Percentiles rank a stretch among this genome's conserved stretches.
Conservation (phyloP, 1,284 basidiomycete species). For the Cerrena zonata region DNA sequence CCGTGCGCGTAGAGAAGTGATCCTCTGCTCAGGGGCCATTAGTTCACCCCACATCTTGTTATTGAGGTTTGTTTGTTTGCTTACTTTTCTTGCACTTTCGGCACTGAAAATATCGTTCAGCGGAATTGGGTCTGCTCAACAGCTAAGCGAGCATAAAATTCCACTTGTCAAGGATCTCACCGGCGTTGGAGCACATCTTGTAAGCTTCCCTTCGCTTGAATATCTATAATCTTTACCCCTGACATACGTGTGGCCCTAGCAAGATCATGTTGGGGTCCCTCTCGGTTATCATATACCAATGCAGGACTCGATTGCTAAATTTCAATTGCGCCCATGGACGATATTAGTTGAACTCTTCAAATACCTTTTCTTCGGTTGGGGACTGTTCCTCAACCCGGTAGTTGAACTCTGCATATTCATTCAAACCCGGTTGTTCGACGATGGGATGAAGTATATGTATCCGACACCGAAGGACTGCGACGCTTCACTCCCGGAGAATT, state of each 20-base stretch:
- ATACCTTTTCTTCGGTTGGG: conserved; percentile 26
- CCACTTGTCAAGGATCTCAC: conserved; percentile 9
- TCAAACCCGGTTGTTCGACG: conserved; percentile 20
- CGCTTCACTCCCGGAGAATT: conserved; percentile 16
- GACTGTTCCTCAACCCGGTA: conserved; percentile 27
- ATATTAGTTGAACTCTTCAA: conserved; percentile 24
- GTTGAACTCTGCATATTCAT: conserved; percentile 25
- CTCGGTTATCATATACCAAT: not conserved
- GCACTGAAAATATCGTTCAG: not conserved
- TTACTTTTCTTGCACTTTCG: not conserved
- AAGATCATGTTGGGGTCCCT: conserved; percentile 9
- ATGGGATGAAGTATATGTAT: conserved; percentile 4
- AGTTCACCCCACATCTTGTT: not conserved
- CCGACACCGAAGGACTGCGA: conserved; percentile 12
- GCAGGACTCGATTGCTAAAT: not conserved
- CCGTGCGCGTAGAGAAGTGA: conserved; percentile 29
- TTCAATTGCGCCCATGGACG: conserved; percentile 12
- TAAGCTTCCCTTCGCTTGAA: not conserved
- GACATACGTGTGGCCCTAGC: conserved; percentile 2
- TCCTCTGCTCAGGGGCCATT: conserved; percentile 15
- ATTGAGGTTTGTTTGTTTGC: conserved; percentile 1
- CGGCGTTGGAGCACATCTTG: conserved; percentile 11
- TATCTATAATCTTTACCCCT: not conserved
- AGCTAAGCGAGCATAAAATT: conserved; percentile 7
- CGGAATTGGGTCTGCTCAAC: conserved; percentile 9